Evolutionary conservation across 805 yeast genomes (phyloP).

Genomic region (Grigorovia yakushimaensis): DNA sequence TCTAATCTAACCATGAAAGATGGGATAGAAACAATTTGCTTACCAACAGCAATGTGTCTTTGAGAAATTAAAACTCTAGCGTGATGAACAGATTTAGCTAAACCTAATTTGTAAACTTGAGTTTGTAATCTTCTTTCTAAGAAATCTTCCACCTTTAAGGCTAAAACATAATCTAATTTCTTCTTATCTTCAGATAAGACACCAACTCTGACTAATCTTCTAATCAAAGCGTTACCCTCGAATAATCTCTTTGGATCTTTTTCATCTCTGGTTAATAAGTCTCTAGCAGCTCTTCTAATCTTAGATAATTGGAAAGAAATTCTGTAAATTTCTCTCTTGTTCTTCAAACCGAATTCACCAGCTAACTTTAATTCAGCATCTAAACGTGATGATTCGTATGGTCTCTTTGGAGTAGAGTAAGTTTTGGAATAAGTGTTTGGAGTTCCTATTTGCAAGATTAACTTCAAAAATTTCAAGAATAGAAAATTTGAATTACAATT

Average conservation of each 20-base stretch:
- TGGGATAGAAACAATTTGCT: constrained; percentile 97
- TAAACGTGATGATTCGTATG: constrained; percentile 98
- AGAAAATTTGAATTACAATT: no score
- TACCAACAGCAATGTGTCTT: constrained; percentile 99
- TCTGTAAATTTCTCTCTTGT: constrained; percentile 99
- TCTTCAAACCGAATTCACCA: constrained; percentile 99
- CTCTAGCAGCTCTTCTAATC: constrained; percentile 99
- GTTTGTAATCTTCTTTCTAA: constrained; percentile 99
- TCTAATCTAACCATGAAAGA: constrained; percentile 99
- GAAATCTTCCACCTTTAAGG: constrained; percentile 97
- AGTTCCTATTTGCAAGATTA: constrained; percentile 57
- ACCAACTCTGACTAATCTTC: constrained; percentile 99
- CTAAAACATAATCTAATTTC: constrained; percentile 99
- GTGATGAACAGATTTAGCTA: constrained; percentile 99
- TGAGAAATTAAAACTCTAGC: constrained; percentile 98
- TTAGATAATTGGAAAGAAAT: constrained; percentile 98
- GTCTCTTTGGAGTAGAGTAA: constrained; percentile 98
- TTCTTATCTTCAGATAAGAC: constrained; percentile 97
- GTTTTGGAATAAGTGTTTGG: constrained; percentile 99
- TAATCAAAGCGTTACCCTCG: constrained; percentile 99
- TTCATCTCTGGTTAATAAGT: constrained; percentile 98
- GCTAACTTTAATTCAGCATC: constrained; percentile 98
- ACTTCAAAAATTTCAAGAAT: no score
- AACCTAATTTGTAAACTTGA: constrained; percentile 98
- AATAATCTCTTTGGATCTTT: constrained; percentile 99